Conservation (phyloP, 108 stramenopile genomes). For the Nitzschia sp. region DNA sequence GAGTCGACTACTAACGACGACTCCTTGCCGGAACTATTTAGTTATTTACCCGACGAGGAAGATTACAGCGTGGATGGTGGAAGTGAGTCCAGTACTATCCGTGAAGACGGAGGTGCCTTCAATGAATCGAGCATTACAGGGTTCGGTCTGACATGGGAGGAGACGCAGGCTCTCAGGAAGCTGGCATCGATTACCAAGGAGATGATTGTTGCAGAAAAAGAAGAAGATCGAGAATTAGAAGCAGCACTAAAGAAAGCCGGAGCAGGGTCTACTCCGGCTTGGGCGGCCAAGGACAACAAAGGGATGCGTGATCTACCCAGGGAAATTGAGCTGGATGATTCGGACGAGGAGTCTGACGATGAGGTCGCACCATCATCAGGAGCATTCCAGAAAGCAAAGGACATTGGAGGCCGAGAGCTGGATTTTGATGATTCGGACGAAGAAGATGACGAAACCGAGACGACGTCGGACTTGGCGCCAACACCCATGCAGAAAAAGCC, state of each 20-base stretch:
- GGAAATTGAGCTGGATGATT: slow-evolving; percentile 12
- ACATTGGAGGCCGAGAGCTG: slow-evolving; percentile 31
- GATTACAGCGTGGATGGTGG: slow-evolving; percentile 6
- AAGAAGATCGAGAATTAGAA: slow-evolving; percentile 9
- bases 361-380: slow-evolving; percentile 5
- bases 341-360: not conserved
- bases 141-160: slow-evolving; percentile 37
- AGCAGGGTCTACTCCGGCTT: not conserved
- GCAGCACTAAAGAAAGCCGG: not conserved
- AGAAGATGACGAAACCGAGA: slow-evolving; percentile 10
- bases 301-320: slow-evolving; percentile 18
- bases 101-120: slow-evolving; percentile 4
- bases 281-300: slow-evolving; percentile 18
- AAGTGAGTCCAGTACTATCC: not conserved
- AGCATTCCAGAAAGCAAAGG: slow-evolving; percentile 22
- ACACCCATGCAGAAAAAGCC: slow-evolving; percentile 9
- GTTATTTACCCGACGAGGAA: slow-evolving; percentile 21
- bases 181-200: slow-evolving; percentile 44
- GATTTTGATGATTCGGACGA: slow-evolving; percentile 35
- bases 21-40: slow-evolving; percentile 23
- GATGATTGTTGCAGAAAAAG: slow-evolving; percentile 33
- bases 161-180: slow-evolving; percentile 42
- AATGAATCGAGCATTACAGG: slow-evolving; percentile 22
- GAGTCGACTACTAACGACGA: slow-evolving; percentile 9
- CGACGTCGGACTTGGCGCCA: not conserved